Conservation (phyloP, 352 stramenopile species). For the Aphanomyces cochlioides region DNA sequence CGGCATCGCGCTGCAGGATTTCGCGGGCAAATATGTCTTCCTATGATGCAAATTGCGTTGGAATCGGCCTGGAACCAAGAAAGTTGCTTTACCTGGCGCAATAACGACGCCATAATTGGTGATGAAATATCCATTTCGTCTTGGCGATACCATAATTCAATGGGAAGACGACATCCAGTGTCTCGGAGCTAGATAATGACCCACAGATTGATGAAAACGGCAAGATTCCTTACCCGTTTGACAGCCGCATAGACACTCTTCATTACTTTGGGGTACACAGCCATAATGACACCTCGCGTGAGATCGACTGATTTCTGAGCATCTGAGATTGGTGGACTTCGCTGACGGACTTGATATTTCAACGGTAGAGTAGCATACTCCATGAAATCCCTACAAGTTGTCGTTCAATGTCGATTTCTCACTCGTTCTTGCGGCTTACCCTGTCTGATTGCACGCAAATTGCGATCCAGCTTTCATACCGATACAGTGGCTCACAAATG, state of each 20-base stretch:
- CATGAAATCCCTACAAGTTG: conserved; percentile 19
- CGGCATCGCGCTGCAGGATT: conserved; percentile 37
- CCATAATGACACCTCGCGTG: conserved; percentile 32
- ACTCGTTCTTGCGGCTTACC: conserved; percentile 6
- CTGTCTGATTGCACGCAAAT: conserved; percentile 26
- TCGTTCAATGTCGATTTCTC: not conserved
- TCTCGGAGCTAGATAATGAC: conserved; percentile 26
- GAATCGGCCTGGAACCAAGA: not conserved
- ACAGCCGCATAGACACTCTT: conserved; percentile 35
- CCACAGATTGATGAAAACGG: not conserved
- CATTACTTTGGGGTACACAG: conserved; percentile 39
- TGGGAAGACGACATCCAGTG: conserved; percentile 32
- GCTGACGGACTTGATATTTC: conserved; percentile 16
- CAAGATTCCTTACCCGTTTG: conserved; percentile 20
- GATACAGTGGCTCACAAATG: conserved; percentile 23
- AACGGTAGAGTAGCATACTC: conserved; percentile 15
- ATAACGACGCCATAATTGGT: conserved; percentile 28
- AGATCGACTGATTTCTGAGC: conserved; percentile 17
- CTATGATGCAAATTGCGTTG: not conserved
- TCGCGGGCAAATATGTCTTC: conserved; percentile 21
- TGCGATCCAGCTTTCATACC: conserved; percentile 26
- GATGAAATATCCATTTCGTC: conserved; percentile 33
- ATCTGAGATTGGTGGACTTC: conserved; percentile 5
- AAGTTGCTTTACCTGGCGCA: conserved; percentile 8
- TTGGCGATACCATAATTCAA: conserved; percentile 37